Conservation (phyloP, 2,329 filamentous ascomycete genomes). For the Sporothrix mexicana region DNA sequence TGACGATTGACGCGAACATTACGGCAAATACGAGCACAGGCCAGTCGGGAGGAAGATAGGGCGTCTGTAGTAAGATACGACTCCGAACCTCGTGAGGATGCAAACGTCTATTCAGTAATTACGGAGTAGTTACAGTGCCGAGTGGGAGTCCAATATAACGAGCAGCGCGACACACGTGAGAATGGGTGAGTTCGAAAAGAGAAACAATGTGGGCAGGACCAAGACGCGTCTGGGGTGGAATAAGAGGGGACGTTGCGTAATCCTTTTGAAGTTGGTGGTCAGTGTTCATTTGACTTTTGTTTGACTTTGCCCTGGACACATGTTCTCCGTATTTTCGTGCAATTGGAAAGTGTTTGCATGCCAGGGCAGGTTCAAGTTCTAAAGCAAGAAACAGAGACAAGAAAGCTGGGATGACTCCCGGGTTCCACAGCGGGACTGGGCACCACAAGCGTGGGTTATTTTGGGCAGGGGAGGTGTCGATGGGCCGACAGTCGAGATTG, state of each 20-base stretch:
- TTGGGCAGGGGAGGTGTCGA: conserved; percentile 16
- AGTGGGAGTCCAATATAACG: background rate
- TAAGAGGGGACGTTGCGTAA: conserved; percentile 4
- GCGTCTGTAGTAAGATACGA: no score
- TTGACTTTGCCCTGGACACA: background rate
- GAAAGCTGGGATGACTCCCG: background rate
- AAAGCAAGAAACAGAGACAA: background rate
- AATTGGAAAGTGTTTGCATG: conserved; percentile 13
- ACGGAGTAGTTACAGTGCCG: background rate
- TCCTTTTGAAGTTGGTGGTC: background rate
- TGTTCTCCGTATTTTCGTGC: background rate
- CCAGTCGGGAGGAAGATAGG: background rate
- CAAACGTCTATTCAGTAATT: background rate
- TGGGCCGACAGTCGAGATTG: background rate
- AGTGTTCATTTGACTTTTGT: background rate
- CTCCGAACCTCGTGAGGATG: background rate
- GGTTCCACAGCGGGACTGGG: conserved; percentile 26
- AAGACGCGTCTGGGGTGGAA: conserved; percentile 14
- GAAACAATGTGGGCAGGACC: background rate
- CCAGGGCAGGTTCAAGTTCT: background rate
- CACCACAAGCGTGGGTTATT: conserved; percentile 18
- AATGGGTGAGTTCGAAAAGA: background rate
- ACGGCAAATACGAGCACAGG: conserved; percentile 18
- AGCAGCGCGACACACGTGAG: conserved; percentile 13
- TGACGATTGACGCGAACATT: conserved; percentile 16